Percentiles rank a stretch among this genome's conserved stretches.
Conservation (phyloP, 805 yeast species). For the Saccharomycopsis malanga region DNA sequence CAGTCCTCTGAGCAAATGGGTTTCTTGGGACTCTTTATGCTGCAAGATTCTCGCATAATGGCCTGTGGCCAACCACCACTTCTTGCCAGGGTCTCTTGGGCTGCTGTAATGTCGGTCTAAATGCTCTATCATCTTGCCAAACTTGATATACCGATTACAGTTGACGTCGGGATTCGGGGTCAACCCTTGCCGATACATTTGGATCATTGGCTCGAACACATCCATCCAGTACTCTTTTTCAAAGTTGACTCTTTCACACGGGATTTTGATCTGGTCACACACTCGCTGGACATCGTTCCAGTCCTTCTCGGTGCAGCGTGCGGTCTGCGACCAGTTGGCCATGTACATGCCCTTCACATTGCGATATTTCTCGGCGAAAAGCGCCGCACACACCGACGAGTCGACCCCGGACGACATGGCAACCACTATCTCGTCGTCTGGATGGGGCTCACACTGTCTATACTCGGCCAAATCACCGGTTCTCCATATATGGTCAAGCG, state of each 20-base stretch:
- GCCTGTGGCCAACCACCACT: slow-evolving; percentile 90
- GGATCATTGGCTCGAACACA: slow-evolving; percentile 90
- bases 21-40: slow-evolving; percentile 28
- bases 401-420: slow-evolving; percentile 98
- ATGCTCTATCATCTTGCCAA: slow-evolving; percentile 66
- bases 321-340: slow-evolving; percentile 80
- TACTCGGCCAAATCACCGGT: neutral
- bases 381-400: slow-evolving; percentile 79
- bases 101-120: slow-evolving; percentile 34
- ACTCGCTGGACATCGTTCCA: slow-evolving; percentile 78
- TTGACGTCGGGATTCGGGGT: slow-evolving; percentile 95
- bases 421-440: slow-evolving; percentile 57
- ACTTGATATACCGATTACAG: slow-evolving; percentile 81
- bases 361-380: slow-evolving; percentile 44
- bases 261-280: slow-evolving; percentile 53
- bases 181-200: slow-evolving; percentile 56
- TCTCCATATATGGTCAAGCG: neutral
- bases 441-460: slow-evolving; percentile 39
- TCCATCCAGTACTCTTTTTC: slow-evolving; percentile 90
- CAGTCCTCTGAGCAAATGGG: slow-evolving; percentile 50
- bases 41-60: slow-evolving; percentile 59
- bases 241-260: slow-evolving; percentile 70
- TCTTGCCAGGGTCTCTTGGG: slow-evolving; percentile 6
- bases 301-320: slow-evolving; percentile 75
- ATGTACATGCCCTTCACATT: slow-evolving; percentile 80